phyloP scores from a whole-genome alignment of 768 basidiomycete species.

The Russula sp. region DNA sequence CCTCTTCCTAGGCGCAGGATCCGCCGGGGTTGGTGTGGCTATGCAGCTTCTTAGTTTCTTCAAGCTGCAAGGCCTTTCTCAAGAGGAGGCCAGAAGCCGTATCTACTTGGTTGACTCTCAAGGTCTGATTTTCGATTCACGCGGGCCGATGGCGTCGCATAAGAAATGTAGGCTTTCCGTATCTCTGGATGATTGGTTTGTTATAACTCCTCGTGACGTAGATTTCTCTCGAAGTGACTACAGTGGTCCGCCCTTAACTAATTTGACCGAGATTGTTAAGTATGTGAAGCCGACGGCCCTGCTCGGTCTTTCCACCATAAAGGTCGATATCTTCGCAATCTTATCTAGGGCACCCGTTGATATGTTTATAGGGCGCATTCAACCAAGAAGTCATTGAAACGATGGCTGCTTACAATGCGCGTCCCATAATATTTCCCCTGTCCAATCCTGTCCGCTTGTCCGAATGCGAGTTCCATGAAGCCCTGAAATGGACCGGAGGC shows the following conservation, averaged over 20 bases:
- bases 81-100: constrained; percentile 66
- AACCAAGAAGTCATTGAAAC: constrained; percentile 58
- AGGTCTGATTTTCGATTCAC: constrained; percentile 73
- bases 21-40: constrained; percentile 88
- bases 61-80: constrained; percentile 67
- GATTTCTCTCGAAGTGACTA: constrained; percentile 84
- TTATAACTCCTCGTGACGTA: constrained; percentile 29
- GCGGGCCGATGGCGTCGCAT: constrained; percentile 71
- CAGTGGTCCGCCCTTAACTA: constrained; percentile 63
- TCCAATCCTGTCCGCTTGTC: constrained; percentile 83
- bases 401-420: constrained; percentile 74
- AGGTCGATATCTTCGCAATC: constrained; percentile 32
- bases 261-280: constrained; percentile 71
- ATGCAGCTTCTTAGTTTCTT: constrained; percentile 88
- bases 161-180: constrained; percentile 58
- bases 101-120: constrained; percentile 87
- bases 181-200: background rate
- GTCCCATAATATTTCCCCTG: constrained; percentile 89
- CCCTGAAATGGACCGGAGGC: constrained; percentile 66
- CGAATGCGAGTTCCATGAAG: constrained; percentile 76
- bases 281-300: constrained; percentile 85
- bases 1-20: constrained; percentile 90
- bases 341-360: background rate
- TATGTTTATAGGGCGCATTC: constrained; percentile 57
- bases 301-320: constrained; percentile 83